Base-by-base conservation (phyloP, 2,329 filamentous ascomycete genomes). In the Verticillium isaacii region DNA sequence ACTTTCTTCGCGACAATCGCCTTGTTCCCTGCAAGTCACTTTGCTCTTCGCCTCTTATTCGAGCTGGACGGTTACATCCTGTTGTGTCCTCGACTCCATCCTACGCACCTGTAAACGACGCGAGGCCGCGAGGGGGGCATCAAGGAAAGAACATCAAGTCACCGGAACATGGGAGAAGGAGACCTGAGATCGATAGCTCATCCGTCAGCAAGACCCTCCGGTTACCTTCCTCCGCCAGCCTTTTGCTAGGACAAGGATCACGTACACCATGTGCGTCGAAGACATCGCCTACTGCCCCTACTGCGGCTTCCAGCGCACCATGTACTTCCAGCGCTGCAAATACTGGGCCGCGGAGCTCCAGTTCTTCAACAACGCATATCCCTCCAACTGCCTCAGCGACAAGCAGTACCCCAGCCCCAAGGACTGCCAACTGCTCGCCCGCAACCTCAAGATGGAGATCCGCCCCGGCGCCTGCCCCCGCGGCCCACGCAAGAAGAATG, bases 291-390 rank as follows among this genome's bases (percentile, higher is more conserved):
- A 62, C 39, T 67, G 66, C 58, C 52, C 56, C 29, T 57, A 36
- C 41, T 67, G 66, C 59, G 61, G 62, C 9, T 63, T 63, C 54
- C 25, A 60, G 32, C 64, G 66, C 32, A 57, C 62, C 56, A 66
- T 67, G 25, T 41, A 59, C 62, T 67, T 62, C 57, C 52, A 61
- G 2, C 65, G 32, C 29, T 67, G 66, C 41, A 32, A 37, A 12
- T 36, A 54, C 15, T 64, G 63, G 58, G 17, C 61, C 32, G 41
- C 32, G 59, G 19, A 23, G 45, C 45, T 52, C 45, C 9, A 11
- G 45, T 37, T n/a, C 55, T 65, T 55, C 52, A 45, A 56, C 17
- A 39, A 55, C 32, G 34, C 60, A 17, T 56, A 54, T 9, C 60
- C 64, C 45, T 57, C 55, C 56, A 19, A 54, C 59, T 57, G 39